phyloP scores from a whole-genome alignment of 2,329 filamentous ascomycete species.

The Beauveria medogensis region DNA sequence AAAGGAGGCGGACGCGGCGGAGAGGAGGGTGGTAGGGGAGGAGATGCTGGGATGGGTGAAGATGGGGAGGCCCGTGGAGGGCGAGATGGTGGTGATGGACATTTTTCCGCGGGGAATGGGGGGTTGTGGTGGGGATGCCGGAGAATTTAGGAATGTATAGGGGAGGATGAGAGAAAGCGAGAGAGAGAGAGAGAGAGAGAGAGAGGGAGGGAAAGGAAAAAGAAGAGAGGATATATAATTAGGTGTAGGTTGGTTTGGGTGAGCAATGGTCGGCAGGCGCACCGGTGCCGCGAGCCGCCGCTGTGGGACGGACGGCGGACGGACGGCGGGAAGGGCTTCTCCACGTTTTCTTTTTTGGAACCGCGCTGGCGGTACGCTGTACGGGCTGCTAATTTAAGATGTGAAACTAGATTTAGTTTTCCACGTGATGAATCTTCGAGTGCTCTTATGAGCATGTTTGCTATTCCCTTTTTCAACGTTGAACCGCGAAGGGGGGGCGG shows the following conservation, averaged over 20 bases:
- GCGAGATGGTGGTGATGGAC: conserved; percentile 51
- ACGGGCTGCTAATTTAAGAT: too few relatives aligned
- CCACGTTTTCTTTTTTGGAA: neutral
- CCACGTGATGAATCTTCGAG: too few relatives aligned
- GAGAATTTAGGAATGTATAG: neutral
- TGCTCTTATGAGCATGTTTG: too few relatives aligned
- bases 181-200: neutral
- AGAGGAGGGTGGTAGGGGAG: conserved; percentile 42
- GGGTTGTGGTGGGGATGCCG: neutral
- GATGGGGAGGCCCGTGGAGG: conserved; percentile 58
- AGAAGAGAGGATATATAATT: neutral
- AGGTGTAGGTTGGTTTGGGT: too few relatives aligned
- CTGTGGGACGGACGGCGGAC: neutral
- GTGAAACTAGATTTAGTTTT: too few relatives aligned
- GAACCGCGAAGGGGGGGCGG: too few relatives aligned
- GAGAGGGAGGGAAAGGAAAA: too few relatives aligned
- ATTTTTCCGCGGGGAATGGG: neutral
- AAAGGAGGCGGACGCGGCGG: conserved; percentile 63
- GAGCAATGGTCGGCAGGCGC: neutral
- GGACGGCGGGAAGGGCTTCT: neutral
- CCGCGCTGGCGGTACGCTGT: neutral
- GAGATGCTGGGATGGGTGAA: conserved; percentile 53
- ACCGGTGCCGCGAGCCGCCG: conserved; percentile 7
- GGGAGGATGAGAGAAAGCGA: neutral
- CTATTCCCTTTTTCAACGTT: too few relatives aligned